These are phyloP conservation scores for Cardamine resedifolia DNA, from an alignment of 345 rosid genomes.

Conservation along the genomic window DNA sequence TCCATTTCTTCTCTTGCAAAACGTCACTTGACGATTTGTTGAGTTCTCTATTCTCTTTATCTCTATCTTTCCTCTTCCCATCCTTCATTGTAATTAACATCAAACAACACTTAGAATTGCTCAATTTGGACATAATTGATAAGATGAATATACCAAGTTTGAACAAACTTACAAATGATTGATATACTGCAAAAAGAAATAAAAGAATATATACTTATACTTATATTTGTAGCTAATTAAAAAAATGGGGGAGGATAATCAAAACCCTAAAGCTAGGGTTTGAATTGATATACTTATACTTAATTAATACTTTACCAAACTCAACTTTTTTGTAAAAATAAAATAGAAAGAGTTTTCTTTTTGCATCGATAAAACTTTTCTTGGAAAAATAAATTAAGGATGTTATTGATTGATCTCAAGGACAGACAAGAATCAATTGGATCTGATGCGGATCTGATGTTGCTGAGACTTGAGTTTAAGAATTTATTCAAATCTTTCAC, in stretches of 20 bases:
- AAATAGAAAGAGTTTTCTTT: not conserved
- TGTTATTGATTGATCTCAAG: conserved; percentile 24
- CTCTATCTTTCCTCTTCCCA: conserved; percentile 99
- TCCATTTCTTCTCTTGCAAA: conserved; percentile 96
- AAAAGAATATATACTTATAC: not conserved
- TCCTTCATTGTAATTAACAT: conserved; percentile 32
- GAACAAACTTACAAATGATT: conserved; percentile 1
- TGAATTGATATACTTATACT: not conserved
- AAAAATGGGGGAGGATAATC: not conserved
- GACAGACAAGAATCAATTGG: conserved; percentile 29
- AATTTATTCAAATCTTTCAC: not conserved
- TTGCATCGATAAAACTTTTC: conserved; percentile 6
- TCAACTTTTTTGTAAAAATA: not conserved
- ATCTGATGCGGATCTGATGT: conserved; percentile 20
- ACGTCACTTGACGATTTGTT: conserved; percentile 89
- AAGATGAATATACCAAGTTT: not conserved
- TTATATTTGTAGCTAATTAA: not conserved
- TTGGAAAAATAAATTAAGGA: conserved; percentile 34
- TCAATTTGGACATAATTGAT: not conserved
- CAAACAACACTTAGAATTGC: not conserved
- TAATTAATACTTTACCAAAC: conserved; percentile 13
- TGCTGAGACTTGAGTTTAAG: conserved; percentile 16
- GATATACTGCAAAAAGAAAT: not conserved
- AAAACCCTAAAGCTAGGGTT: conserved; percentile 36
- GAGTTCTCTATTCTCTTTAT: conserved; percentile 98